A percentile compares a stretch with the other conserved stretches of the same genome.
Conservation (phyloP, 441 rosid genomes). For the Gossypium gossypioides region DNA sequence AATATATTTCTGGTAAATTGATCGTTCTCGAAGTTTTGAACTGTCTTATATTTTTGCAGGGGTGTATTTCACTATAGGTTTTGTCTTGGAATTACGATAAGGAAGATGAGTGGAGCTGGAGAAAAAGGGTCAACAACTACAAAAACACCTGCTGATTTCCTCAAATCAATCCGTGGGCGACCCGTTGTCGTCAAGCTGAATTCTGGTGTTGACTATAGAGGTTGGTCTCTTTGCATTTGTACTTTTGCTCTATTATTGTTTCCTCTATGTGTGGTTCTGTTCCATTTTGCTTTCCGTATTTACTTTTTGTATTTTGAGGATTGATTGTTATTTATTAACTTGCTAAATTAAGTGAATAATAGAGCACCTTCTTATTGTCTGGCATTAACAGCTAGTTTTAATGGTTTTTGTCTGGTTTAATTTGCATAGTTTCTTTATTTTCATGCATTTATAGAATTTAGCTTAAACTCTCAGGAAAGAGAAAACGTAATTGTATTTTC, state of each 20-base stretch:
- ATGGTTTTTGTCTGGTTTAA: not conserved
- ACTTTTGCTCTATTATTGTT: not conserved
- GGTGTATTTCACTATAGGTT: not conserved
- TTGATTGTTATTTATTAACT: not conserved
- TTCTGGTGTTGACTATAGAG: constrained; percentile 95
- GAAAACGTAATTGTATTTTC: not conserved
- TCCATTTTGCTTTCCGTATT: not conserved
- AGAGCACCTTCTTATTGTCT: not conserved
- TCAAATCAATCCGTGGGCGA: constrained; percentile 87
- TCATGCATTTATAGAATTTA: not conserved
- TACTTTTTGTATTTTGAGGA: not conserved
- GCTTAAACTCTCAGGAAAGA: not conserved
- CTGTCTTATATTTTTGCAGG: not conserved
- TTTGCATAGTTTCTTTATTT: not conserved
- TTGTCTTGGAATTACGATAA: not conserved
- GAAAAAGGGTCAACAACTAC: constrained; percentile 67
- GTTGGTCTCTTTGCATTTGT: constrained; percentile 21
- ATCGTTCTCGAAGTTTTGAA: not conserved
- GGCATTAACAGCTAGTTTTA: not conserved
- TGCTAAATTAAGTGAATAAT: not conserved
- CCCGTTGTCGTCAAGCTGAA: constrained; percentile 89
- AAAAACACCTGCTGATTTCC: constrained; percentile 90
- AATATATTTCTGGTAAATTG: not conserved
- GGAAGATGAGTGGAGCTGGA: constrained; percentile 53
- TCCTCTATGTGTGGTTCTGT: not conserved